Evolutionary conservation across 352 stramenopile species (phyloP), one percentile per base, ranked within the genome.

Genomic region (Elongisporangium anandrum): DNA sequence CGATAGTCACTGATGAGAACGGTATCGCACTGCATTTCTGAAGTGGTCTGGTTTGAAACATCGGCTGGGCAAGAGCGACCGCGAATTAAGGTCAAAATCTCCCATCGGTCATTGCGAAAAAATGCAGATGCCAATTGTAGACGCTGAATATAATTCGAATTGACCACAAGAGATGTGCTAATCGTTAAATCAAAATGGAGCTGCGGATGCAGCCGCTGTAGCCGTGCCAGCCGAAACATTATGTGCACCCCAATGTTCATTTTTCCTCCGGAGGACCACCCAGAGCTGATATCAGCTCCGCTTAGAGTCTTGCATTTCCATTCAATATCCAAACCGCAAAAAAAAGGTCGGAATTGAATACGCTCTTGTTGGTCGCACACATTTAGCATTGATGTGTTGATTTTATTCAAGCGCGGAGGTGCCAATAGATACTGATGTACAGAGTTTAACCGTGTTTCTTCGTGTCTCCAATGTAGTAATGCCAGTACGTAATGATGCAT

Each of bases 1-100:
- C 81, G 70, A 15, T 81, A 86, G 51, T 85, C 75, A 47, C 82
- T 73, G 15, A 82, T 50, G 22, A 81, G 63, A 0, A 81, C 56
- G 0, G 75, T 82, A 10, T 29, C 51, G 29, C 70, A 81, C 0
- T 24, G 2, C 16, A 9, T 21, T 0, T 24, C 7, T n/a, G 16
- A 10, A 20, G 8, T 41, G 1, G 54, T 8, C 4, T 23, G 17
- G 12, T 21, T 13, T 26, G 26, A 20, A 24, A n/a, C n/a, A n/a
- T n/a, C n/a, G n/a, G n/a, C n/a, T n/a, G n/a, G n/a, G n/a, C 73
- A 79, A 17, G 29, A 60, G 12, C 56, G 70, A 0, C 73, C 73
- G 4, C 73, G 59, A 9, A 64, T 72, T 12, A 81, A 22, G 5
- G 72, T 67, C n/a, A 72, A 65, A 4, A 79, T 52, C 23, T 81